Evolutionary conservation across 192 early-diverging fungal species (phyloP).

Genomic region (Linnemannia schmuckeri): DNA sequence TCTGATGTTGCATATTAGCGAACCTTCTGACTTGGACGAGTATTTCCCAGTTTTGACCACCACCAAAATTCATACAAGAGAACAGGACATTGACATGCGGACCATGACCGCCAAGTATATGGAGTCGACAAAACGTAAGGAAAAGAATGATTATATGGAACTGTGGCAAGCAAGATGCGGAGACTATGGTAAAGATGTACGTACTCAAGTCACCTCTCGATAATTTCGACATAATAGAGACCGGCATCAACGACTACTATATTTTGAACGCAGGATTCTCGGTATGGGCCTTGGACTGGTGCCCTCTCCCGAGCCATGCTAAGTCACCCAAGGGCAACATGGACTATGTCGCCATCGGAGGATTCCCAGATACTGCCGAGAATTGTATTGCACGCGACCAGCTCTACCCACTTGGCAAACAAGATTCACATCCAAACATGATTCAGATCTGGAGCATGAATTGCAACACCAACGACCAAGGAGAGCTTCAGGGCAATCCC

Average conservation of each 20-base stretch:
- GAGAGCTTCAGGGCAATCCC: constrained; percentile 21
- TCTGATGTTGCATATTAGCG: constrained; percentile 1
- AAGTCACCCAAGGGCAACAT: neutral
- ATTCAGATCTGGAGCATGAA: constrained; percentile 50
- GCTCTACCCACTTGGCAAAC: constrained; percentile 45
- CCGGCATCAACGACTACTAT: constrained; percentile 35
- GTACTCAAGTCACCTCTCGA: neutral
- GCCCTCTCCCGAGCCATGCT: constrained; percentile 22
- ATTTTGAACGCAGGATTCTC: constrained; percentile 45
- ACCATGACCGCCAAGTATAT: constrained; percentile 28
- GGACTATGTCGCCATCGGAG: constrained; percentile 42
- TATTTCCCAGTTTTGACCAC: constrained; percentile 32
- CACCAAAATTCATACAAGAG: constrained; percentile 13
- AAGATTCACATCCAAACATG: constrained; percentile 46
- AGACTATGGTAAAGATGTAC: neutral
- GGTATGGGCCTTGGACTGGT: constrained; percentile 44
- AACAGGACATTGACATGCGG: constrained; percentile 12
- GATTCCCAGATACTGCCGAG: constrained; percentile 53
- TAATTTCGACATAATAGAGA: constrained; percentile 13
- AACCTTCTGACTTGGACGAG: constrained; percentile 37
- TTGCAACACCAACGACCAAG: constrained; percentile 30
- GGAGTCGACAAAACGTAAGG: constrained; percentile 25
- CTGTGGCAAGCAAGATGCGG: neutral
- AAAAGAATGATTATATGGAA: neutral
- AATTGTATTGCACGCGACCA: constrained; percentile 43